Conservation (phyloP, 805 yeast species). For the Cyberlindnera bimundalis region DNA sequence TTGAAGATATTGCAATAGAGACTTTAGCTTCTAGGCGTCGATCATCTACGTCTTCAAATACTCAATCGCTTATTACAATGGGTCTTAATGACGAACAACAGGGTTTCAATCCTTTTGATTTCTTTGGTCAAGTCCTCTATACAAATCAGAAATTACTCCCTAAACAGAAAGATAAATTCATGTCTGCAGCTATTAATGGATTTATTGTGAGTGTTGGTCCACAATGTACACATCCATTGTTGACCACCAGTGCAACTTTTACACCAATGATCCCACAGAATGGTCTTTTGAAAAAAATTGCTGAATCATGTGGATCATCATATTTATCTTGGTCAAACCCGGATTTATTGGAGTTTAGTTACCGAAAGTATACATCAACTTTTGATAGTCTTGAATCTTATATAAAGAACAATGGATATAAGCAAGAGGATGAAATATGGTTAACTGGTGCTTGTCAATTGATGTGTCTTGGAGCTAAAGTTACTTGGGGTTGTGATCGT, state of each 20-base stretch:
- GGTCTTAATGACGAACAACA: not conserved
- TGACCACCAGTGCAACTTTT: slow-evolving; percentile 40
- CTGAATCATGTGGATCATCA: slow-evolving; percentile 41
- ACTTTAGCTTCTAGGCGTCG: not conserved
- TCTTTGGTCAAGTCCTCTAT: slow-evolving; percentile 3
- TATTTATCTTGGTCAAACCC: slow-evolving; percentile 33
- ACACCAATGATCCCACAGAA: slow-evolving; percentile 34
- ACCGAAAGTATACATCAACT: slow-evolving; percentile 26
- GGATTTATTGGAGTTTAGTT: slow-evolving; percentile 24
- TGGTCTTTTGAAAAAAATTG: slow-evolving; percentile 31
- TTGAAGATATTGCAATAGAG: slow-evolving; percentile 7
- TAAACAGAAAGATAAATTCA: slow-evolving; percentile 11
- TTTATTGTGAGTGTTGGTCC: slow-evolving; percentile 41
- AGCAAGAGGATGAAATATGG: slow-evolving; percentile 32
- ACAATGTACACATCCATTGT: slow-evolving; percentile 37
- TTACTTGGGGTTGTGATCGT: slow-evolving; percentile 24
- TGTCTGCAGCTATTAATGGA: slow-evolving; percentile 35
- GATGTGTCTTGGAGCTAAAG: slow-evolving; percentile 38
- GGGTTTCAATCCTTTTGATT: not conserved
- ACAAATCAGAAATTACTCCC: slow-evolving; percentile 4
- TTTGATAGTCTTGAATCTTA: slow-evolving; percentile 18
- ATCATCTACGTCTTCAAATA: not conserved
- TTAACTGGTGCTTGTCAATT: slow-evolving; percentile 37
- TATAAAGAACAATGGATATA: slow-evolving; percentile 1
- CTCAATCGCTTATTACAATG: not conserved